Percentiles rank a stretch among this genome's conserved stretches.
Conservation (phyloP, 306 rosid genomes). For the Inga leiocalycina region DNA sequence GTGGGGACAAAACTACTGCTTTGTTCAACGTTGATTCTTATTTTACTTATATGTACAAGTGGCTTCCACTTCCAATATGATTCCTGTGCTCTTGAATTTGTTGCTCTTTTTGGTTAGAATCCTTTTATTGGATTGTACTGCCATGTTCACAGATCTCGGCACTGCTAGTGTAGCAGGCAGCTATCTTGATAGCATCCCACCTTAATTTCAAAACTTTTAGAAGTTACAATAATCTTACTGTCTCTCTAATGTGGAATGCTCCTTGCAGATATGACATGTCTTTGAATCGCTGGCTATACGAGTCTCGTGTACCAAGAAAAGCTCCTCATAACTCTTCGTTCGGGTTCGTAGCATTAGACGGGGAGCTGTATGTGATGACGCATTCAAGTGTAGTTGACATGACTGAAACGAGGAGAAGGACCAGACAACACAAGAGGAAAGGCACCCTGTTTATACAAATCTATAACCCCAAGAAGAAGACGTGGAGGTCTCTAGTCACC, state of each 20-base stretch:
- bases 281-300: slow-evolving; percentile 70
- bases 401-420: slow-evolving; percentile 51
- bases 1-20: not conserved
- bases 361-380: slow-evolving; percentile 68
- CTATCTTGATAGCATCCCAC: slow-evolving; percentile 15
- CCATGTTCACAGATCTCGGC: not conserved
- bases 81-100: slow-evolving; percentile 17
- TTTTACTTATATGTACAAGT: not conserved
- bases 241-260: slow-evolving; percentile 15
- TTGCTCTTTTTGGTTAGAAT: not conserved
- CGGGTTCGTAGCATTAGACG: slow-evolving; percentile 63
- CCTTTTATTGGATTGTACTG: slow-evolving; percentile 7
- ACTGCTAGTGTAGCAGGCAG: not conserved
- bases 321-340: slow-evolving; percentile 47
- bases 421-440: slow-evolving; percentile 55
- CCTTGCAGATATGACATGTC: slow-evolving; percentile 72
- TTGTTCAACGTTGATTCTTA: not conserved
- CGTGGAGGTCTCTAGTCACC: slow-evolving; percentile 67
- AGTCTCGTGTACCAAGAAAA: slow-evolving; percentile 66
- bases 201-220: not conserved
- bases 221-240: slow-evolving; percentile 20
- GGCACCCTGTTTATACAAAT: slow-evolving; percentile 72
- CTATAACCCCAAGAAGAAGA: slow-evolving; percentile 72
- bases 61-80: not conserved
- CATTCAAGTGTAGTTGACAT: slow-evolving; percentile 42